These are phyloP conservation scores for Candolleomyces aberdarensis DNA, from an alignment of 768 basidiomycete genomes.

Conservation along the genomic window DNA sequence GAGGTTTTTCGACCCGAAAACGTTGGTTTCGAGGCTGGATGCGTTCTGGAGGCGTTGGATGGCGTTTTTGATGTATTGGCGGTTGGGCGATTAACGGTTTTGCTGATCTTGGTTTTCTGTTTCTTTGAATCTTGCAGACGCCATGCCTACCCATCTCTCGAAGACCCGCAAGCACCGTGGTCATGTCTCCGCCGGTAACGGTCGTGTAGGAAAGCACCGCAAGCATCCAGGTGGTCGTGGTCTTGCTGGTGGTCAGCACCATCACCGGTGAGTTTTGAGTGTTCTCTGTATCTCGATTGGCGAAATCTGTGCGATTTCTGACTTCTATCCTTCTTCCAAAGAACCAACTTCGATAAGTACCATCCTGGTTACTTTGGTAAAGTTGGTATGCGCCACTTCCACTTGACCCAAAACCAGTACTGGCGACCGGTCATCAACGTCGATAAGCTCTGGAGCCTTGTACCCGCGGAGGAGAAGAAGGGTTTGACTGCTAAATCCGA, in stretches of 20 bases:
- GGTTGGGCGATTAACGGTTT: conserved; percentile 9
- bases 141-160: conserved; percentile 92
- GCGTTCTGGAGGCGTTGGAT: conserved; percentile 44
- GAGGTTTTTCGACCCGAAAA: conserved; percentile 21
- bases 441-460: conserved; percentile 94
- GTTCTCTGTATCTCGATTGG: too few relatives aligned
- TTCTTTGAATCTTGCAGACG: conserved; percentile 27
- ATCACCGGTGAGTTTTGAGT: conserved; percentile 76
- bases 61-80: conserved; percentile 22
- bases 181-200: conserved; percentile 99
- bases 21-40: conserved; percentile 37
- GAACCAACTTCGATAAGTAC: conserved; percentile 98
- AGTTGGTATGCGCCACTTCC: conserved; percentile 99
- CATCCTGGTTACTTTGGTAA: conserved; percentile 99
- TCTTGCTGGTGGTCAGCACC: conserved; percentile 99
- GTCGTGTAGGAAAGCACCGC: conserved; percentile 99
- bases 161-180: conserved; percentile 99
- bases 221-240: conserved; percentile 99
- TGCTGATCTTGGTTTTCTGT: conserved; percentile 15
- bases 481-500: conserved; percentile 69
- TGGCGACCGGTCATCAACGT: conserved; percentile 98
- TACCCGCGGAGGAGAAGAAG: conserved; percentile 82
- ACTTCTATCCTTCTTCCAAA: conserved; percentile 21
- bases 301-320: not conserved
- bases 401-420: conserved; percentile 84